Conservation (phyloP, 345 rosid species). For the Salix brachista region DNA sequence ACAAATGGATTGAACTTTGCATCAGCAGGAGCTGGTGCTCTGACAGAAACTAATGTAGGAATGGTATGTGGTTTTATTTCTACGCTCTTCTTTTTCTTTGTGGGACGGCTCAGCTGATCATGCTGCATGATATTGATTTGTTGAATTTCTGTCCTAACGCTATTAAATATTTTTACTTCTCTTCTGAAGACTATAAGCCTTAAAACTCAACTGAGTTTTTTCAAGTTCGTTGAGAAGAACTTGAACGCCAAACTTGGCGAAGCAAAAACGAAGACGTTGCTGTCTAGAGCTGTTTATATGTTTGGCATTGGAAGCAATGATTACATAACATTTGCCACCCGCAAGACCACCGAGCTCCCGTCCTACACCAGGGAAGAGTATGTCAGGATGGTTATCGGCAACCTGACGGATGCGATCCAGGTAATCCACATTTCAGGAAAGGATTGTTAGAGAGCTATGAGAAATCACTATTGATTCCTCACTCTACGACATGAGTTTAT, state of each 20-base stretch:
- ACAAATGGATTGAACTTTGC: constrained; percentile 36
- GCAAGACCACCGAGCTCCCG: constrained; percentile 15
- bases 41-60: constrained; percentile 9
- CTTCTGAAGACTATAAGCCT: constrained; percentile 38
- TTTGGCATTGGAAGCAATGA: constrained; percentile 39
- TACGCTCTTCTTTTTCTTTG: not conserved
- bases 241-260: constrained; percentile 34
- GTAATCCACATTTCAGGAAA: constrained; percentile 11
- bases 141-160: no score
- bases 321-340: constrained; percentile 1
- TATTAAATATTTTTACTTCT: not conserved
- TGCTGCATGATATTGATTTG: not conserved
- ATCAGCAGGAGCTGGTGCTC: constrained; percentile 34
- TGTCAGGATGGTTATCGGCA: constrained; percentile 29
- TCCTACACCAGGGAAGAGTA: constrained; percentile 17
- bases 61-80: not conserved
- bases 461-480: no score
- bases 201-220: constrained; percentile 27
- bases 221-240: constrained; percentile 21
- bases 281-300: constrained; percentile 41
- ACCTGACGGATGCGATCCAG: constrained; percentile 24
- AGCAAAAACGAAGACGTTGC: constrained; percentile 17
- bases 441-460: no score
- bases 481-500: no score
- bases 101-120: no score